A percentile compares a stretch with the other conserved stretches of the same genome.
phyloP scores from a whole-genome alignment of 2,329 filamentous ascomycete genomes.

The Neofusicoccum sp. region DNA sequence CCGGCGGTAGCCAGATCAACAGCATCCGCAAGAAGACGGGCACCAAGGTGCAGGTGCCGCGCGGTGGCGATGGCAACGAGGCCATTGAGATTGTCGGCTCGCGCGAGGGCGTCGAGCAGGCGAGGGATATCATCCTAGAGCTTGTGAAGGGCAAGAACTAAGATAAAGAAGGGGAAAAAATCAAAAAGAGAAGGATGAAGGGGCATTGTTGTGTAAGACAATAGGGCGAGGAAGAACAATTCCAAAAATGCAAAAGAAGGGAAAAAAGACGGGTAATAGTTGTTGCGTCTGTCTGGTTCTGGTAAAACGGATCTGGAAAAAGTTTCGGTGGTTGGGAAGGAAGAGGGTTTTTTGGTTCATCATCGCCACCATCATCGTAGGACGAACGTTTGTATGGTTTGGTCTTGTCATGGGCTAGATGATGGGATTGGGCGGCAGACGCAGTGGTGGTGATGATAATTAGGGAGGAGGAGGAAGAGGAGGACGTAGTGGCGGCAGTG shows the following conservation, averaged over 20 bases:
- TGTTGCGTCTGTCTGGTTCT: not conserved
- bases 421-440: too few relatives aligned
- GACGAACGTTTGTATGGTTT: too few relatives aligned
- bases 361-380: too few relatives aligned
- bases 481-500: too few relatives aligned
- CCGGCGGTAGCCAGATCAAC: constrained; percentile 88
- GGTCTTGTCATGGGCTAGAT: too few relatives aligned
- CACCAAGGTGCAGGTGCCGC: constrained; percentile 90
- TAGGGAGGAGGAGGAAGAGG: too few relatives aligned
- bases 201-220: not conserved
- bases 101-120: constrained; percentile 77
- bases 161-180: not conserved
- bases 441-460: too few relatives aligned
- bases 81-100: constrained; percentile 87
- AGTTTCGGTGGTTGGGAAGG: not conserved
- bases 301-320: not conserved
- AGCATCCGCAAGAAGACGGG: constrained; percentile 86
- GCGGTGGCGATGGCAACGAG: constrained; percentile 70
- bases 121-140: constrained; percentile 83
- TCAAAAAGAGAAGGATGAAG: not conserved
- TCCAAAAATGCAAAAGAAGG: not conserved
- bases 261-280: not conserved
- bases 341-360: too few relatives aligned
- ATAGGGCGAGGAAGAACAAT: not conserved
- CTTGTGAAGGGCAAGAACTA: constrained; percentile 57